Percentiles rank a stretch among this genome's conserved stretches.
These are phyloP conservation scores for Fusarium proliferatum DNA, from an alignment of 2,329 filamentous ascomycete genomes.

Conservation along the genomic window DNA sequence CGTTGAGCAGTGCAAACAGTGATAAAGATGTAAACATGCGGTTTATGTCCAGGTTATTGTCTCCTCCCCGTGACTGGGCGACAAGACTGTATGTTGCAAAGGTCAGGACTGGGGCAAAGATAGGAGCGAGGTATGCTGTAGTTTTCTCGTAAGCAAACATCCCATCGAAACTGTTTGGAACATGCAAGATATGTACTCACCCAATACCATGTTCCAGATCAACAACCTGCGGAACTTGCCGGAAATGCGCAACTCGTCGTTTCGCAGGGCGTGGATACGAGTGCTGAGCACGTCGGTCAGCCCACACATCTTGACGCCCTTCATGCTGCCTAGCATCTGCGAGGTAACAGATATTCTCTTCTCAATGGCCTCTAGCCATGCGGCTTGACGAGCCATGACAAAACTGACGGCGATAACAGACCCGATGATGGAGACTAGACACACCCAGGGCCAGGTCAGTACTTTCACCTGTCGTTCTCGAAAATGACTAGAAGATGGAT, in stretches of 20 bases:
- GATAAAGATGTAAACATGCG: slow-evolving; percentile 35
- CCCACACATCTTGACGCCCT: slow-evolving; percentile 50
- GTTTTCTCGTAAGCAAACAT: background rate
- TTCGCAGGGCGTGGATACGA: slow-evolving; percentile 17
- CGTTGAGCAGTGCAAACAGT: slow-evolving; percentile 20
- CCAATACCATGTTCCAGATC: slow-evolving; percentile 36
- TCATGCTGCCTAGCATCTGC: slow-evolving; percentile 45
- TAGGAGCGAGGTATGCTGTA: slow-evolving; percentile 30
- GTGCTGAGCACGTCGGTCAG: slow-evolving; percentile 30
- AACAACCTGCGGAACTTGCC: slow-evolving; percentile 29
- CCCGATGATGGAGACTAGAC: slow-evolving; percentile 36
- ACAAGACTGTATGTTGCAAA: slow-evolving; percentile 31
- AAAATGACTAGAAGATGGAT: too few relatives aligned
- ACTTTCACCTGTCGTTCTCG: too few relatives aligned
- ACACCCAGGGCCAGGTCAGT: background rate
- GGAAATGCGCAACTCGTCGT: slow-evolving; percentile 16
- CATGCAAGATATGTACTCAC: background rate
- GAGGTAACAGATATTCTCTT: slow-evolving; percentile 45
- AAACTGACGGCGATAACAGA: slow-evolving; percentile 42
- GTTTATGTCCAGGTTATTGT: slow-evolving; percentile 24
- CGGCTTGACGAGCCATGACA: slow-evolving; percentile 41
- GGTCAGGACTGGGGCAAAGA: slow-evolving; percentile 29
- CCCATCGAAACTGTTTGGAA: background rate
- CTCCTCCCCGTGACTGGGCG: slow-evolving; percentile 8
- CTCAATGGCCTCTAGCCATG: slow-evolving; percentile 47